Evolutionary conservation across 2,329 filamentous ascomycete species (phyloP).

Genomic region (Cadophora malorum): DNA sequence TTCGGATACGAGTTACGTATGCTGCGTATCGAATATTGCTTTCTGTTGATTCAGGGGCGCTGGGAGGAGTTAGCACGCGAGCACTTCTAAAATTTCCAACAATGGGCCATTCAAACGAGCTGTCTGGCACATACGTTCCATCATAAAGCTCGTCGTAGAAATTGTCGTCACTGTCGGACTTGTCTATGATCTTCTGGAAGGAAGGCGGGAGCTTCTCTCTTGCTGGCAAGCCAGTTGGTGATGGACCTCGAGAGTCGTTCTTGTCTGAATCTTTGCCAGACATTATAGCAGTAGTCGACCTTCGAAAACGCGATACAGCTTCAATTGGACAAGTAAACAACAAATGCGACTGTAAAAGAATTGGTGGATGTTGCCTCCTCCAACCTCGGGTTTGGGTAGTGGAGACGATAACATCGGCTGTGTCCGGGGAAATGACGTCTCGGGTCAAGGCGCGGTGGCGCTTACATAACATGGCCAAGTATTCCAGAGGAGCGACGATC

Average conservation of each 20-base stretch:
- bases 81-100: background rate
- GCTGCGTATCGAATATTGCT: conserved; percentile 88
- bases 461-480: conserved; percentile 1
- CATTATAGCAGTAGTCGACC: conserved; percentile 32
- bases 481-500: too few species aligned
- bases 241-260: conserved; percentile 31
- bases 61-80: conserved; percentile 45
- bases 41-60: conserved; percentile 80
- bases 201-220: conserved; percentile 56
- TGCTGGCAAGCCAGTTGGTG: conserved; percentile 38
- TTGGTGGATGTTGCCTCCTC: background rate
- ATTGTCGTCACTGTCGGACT: conserved; percentile 68
- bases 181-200: conserved; percentile 65
- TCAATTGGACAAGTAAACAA: background rate
- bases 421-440: conserved; percentile 29
- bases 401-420: conserved; percentile 20
- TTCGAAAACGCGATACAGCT: background rate
- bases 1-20: conserved; percentile 84
- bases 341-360: background rate
- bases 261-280: conserved; percentile 39
- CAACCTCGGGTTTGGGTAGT: background rate
- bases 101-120: conserved; percentile 14
- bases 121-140: conserved; percentile 69
- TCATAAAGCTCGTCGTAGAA: conserved; percentile 80
- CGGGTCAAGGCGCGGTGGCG: background rate